Conservation (phyloP, 2,329 filamentous ascomycete species). For the Biscogniauxia marginata region DNA sequence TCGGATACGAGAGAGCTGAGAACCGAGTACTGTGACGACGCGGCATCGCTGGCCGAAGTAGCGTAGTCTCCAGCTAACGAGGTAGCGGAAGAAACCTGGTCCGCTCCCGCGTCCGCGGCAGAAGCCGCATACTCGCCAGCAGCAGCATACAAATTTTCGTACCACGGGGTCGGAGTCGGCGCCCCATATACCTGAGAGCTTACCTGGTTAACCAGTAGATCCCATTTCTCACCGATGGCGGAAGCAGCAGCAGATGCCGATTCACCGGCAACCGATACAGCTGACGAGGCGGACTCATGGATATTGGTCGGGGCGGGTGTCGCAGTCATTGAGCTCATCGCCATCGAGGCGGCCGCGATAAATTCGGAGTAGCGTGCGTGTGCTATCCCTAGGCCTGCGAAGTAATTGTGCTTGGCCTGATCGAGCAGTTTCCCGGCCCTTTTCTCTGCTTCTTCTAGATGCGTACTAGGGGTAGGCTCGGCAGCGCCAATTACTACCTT, state of each 20-base stretch:
- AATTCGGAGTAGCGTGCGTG: slow-evolving; percentile 79
- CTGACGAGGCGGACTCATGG: slow-evolving; percentile 46
- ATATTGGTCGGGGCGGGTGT: slow-evolving; percentile 59
- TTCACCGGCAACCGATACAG: slow-evolving; percentile 46
- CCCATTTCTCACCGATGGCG: slow-evolving; percentile 55
- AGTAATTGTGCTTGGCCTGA: slow-evolving; percentile 67
- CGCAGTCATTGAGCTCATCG: slow-evolving; percentile 58
- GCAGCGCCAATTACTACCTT: slow-evolving; percentile 63
- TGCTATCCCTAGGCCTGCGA: slow-evolving; percentile 74
- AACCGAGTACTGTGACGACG: slow-evolving; percentile 64
- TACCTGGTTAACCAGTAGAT: slow-evolving; percentile 60
- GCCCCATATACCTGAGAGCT: slow-evolving; percentile 70
- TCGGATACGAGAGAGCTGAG: slow-evolving; percentile 74
- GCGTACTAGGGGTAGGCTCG: slow-evolving; percentile 57
- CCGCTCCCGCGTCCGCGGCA: slow-evolving; percentile 33
- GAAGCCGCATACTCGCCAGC: slow-evolving; percentile 41
- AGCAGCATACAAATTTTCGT: slow-evolving; percentile 43
- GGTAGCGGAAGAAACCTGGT: slow-evolving; percentile 23
- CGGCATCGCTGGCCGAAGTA: slow-evolving; percentile 60
- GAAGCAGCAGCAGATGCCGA: slow-evolving; percentile 46
- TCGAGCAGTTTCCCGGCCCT: slow-evolving; percentile 57
- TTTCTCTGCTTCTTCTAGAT: slow-evolving; percentile 34
- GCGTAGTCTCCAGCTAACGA: slow-evolving; percentile 53
- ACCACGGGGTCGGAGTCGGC: slow-evolving; percentile 59
- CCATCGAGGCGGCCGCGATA: slow-evolving; percentile 67